Evolutionary conservation across 2,329 filamentous ascomycete genomes (phyloP).

Genomic region (Leptosphaerulina australis): DNA sequence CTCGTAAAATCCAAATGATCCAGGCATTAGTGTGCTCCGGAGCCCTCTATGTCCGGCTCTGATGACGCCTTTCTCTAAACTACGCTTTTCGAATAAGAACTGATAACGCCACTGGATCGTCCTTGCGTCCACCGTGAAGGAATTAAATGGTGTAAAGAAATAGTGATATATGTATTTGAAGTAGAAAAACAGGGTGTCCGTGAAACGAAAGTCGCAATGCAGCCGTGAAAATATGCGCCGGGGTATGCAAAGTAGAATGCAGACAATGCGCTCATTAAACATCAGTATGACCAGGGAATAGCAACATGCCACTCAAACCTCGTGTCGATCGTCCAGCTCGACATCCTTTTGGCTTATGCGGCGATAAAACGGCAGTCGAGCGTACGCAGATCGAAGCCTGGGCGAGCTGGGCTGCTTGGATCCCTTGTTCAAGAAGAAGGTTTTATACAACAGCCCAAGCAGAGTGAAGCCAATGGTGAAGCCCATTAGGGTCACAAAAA

Average conservation of each 20-base stretch:
- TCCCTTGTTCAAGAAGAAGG: constrained; percentile 50
- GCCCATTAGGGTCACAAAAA: constrained; percentile 61
- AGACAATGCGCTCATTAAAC: constrained; percentile 17
- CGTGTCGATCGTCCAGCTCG: constrained; percentile 44
- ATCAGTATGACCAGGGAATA: neutral
- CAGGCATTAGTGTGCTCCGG: neutral
- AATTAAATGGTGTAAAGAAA: constrained; percentile 16
- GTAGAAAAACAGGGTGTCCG: neutral
- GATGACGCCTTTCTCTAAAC: neutral
- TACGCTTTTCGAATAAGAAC: neutral
- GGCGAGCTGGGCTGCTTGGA: constrained; percentile 24
- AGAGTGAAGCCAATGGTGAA: constrained; percentile 59
- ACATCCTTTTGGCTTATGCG: constrained; percentile 46
- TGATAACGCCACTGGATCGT: neutral
- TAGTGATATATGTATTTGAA: constrained; percentile 8
- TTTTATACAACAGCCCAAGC: constrained; percentile 59
- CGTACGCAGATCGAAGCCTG: constrained; percentile 27
- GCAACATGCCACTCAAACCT: constrained; percentile 32
- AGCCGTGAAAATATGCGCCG: constrained; percentile 11
- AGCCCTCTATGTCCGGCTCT: neutral
- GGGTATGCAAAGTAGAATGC: constrained; percentile 12
- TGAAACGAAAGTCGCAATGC: constrained; percentile 9
- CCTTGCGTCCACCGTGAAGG: neutral
- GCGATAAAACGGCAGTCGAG: constrained; percentile 45
- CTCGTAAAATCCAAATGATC: no score